Evolutionary conservation across 1,139 yeast genomes (phyloP).

Genomic region (Kazachstania sp.): DNA sequence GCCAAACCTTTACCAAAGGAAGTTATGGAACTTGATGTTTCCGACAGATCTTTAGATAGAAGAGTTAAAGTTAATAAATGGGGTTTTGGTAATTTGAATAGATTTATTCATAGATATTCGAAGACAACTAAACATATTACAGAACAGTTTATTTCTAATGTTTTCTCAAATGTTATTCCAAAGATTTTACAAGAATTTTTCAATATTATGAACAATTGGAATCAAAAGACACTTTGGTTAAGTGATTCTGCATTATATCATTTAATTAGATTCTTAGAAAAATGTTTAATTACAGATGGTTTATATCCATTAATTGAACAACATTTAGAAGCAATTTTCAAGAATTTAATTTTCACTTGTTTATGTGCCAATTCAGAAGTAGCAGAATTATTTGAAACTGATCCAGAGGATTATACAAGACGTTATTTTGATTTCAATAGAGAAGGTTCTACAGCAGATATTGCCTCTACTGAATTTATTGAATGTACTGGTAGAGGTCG

Average conservation of each 20-base stretch:
- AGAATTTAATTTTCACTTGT: conserved; percentile 56
- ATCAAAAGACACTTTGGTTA: conserved; percentile 45
- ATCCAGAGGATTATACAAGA: conserved; percentile 65
- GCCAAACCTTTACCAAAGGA: conserved; percentile 54
- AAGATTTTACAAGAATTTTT: conserved; percentile 52
- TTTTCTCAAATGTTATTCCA: conserved; percentile 50
- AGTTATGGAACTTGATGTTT: conserved; percentile 43
- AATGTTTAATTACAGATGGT: conserved; percentile 46
- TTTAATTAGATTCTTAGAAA: conserved; percentile 56
- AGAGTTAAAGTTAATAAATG: conserved; percentile 60
- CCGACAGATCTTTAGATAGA: conserved; percentile 43
- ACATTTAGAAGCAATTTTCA: conserved; percentile 50
- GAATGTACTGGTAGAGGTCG: conserved; percentile 41
- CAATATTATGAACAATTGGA: conserved; percentile 52
- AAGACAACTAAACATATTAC: conserved; percentile 28
- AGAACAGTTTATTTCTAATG: conserved; percentile 41
- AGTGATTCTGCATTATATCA: conserved; percentile 54
- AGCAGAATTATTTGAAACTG: conserved; percentile 59
- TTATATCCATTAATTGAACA: conserved; percentile 46
- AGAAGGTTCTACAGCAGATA: conserved; percentile 68
- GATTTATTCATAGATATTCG: conserved; percentile 39
- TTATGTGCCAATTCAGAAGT: conserved; percentile 48
- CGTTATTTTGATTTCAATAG: conserved; percentile 61
- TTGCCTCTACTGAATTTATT: conserved; percentile 72
- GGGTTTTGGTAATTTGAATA: conserved; percentile 62